Percentiles rank a stretch among this genome's conserved stretches.
phyloP scores from a whole-genome alignment of 495 filamentous ascomycete species.

The Penicillium riverlandense region DNA sequence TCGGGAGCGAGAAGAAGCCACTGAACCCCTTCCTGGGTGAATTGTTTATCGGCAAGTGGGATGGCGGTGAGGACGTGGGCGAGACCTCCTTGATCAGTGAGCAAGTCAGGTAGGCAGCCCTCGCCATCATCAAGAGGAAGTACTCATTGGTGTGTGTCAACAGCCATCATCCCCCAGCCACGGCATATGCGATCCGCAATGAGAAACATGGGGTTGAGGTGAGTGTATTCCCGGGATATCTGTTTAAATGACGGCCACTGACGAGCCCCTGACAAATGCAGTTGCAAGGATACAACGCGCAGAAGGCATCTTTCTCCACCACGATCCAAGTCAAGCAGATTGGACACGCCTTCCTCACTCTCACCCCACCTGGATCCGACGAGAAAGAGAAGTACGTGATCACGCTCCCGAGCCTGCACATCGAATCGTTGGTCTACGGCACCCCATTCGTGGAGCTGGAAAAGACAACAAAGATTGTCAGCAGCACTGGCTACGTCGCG shows the following conservation, averaged over 20 bases:
- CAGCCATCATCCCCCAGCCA: constrained; percentile 96
- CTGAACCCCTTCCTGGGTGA: constrained; percentile 89
- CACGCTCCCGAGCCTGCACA: constrained; percentile 85
- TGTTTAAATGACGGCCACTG: neutral
- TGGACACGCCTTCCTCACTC: constrained; percentile 79
- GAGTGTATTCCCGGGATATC: constrained; percentile 4
- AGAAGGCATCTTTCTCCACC: constrained; percentile 87
- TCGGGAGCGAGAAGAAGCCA: constrained; percentile 94
- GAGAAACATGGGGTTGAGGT: constrained; percentile 69
- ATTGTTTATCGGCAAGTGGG: constrained; percentile 84
- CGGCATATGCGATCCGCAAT: constrained; percentile 89
- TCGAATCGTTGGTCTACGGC: constrained; percentile 88
- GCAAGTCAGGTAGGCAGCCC: constrained; percentile 60
- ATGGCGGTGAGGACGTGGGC: constrained; percentile 59
- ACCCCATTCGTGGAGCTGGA: constrained; percentile 89
- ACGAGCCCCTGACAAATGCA: constrained; percentile 14
- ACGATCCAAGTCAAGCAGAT: constrained; percentile 96
- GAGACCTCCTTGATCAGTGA: constrained; percentile 67
- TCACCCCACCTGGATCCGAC: constrained; percentile 52
- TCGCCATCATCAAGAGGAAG: too few species aligned
- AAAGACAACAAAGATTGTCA: constrained; percentile 70
- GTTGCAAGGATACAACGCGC: constrained; percentile 95
- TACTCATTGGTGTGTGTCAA: too few species aligned
- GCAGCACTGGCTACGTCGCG: constrained; percentile 79
- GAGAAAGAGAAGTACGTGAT: constrained; percentile 75